Percentiles rank a stretch among this genome's conserved stretches.
Conservation (phyloP, 306 rosid species). For the Ochetophila trinervis region DNA sequence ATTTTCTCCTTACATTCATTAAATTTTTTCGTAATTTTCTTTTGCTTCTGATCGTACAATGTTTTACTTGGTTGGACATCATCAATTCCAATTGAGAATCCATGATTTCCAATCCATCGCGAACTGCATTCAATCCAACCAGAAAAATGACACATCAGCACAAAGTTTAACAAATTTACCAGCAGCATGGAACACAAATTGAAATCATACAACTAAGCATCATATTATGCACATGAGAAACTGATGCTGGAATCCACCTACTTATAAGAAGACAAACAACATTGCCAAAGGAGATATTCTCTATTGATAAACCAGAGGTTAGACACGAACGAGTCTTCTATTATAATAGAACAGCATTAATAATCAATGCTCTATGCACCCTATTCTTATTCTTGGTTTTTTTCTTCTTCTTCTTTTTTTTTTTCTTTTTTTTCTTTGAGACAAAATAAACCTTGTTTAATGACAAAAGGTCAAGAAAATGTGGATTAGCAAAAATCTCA, state of each 20-base stretch:
- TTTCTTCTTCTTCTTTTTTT: too few relatives aligned
- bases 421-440: too few relatives aligned
- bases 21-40: slow-evolving; percentile 51
- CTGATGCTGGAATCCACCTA: slow-evolving; percentile 11
- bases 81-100: slow-evolving; percentile 93
- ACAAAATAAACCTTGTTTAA: too few relatives aligned
- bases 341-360: background rate
- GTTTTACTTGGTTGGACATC: slow-evolving; percentile 81
- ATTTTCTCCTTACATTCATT: slow-evolving; percentile 53
- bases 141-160: slow-evolving; percentile 26
- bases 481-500: too few relatives aligned
- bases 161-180: slow-evolving; percentile 14
- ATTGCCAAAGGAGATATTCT: slow-evolving; percentile 2
- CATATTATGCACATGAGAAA: background rate
- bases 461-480: background rate
- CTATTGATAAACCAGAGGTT: background rate
- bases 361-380: background rate
- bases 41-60: slow-evolving; percentile 47
- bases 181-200: slow-evolving; percentile 13
- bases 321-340: background rate
- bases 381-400: too few relatives aligned
- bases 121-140: slow-evolving; percentile 63
- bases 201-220: slow-evolving; percentile 4
- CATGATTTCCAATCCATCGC: slow-evolving; percentile 96
- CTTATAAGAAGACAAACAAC: slow-evolving; percentile 4